Evolutionary conservation across 1,284 basidiomycete species (phyloP), one percentile per base, ranked within the genome.

Genomic region (Apiotrichum akiyoshidainum): DNA sequence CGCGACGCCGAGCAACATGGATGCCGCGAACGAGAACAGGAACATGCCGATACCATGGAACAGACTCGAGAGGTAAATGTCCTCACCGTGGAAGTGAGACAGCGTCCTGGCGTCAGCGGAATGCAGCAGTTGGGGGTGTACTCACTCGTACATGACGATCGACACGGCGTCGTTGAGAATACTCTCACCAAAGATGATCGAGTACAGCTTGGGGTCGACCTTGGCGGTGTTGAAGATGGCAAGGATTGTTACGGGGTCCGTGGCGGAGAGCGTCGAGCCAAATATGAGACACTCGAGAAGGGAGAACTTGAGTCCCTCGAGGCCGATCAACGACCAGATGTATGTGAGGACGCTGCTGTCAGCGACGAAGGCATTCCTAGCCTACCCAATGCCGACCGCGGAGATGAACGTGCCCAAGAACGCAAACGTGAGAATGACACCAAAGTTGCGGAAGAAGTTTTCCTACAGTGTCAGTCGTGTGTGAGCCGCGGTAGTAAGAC

Each of bases 221-320:
- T 98, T 96, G 81, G 96, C 91, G 64, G 95, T 91, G 70, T 98
- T 94, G 83, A 99, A 99, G 65, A 99, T 99, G 49, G 95, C 92
- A 31, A 99, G 83, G 73, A 99, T 97, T 1, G 96, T 99, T 37
- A 99, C 94, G 0, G 95, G 96, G 74, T 99, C 95, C 34, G 96
- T 99, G 0, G 96, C 95, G 35, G 92, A 95, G 14, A 99, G 82
- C 1, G 95, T 97, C 9, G 94, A 96, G 35, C 95, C 95, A 74
- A 98, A 98, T 48, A 89, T 92, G 44, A 99, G 84, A 73, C 95
- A 98, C 78, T 99, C 96, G 55, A 93, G 83, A 46, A 91, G 80
- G 0, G 86, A 86, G 55, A 96, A 80, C 64, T 79, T 76, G 57
- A 95, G 82, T 0, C 87, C 87, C 75, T 96, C 92, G 33, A 96